A percentile compares a stretch with the other conserved stretches of the same genome.
phyloP scores from a whole-genome alignment of 2,329 filamentous ascomycete species.

The Aspergillus pseudoviridinutans region DNA sequence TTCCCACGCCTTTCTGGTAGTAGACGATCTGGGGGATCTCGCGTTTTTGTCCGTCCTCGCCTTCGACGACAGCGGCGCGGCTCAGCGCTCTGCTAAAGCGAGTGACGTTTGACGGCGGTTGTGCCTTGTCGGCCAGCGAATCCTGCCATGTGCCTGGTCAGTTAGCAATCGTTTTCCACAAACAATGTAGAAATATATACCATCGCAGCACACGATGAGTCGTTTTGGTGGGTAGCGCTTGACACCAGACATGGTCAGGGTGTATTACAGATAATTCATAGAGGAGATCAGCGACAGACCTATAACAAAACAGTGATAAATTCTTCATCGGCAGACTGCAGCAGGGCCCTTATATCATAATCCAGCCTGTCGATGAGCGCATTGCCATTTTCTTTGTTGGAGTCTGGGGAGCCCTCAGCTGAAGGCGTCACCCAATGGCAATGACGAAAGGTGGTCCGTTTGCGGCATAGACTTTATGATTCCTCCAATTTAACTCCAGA shows the following conservation, averaged over 20 bases:
- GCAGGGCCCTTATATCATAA: not conserved
- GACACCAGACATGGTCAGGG: not conserved
- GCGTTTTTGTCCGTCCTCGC: slow-evolving; percentile 16
- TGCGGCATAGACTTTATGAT: not conserved
- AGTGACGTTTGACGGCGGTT: slow-evolving; percentile 38
- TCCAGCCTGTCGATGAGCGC: not conserved
- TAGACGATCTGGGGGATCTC: slow-evolving; percentile 37
- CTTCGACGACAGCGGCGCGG: slow-evolving; percentile 22
- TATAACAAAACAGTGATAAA: not conserved
- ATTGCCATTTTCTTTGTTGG: not conserved
- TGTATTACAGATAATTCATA: not conserved
- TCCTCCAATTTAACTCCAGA: not conserved
- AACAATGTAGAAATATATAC: slow-evolving; percentile 6
- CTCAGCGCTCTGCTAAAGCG: slow-evolving; percentile 34
- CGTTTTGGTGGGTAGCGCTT: slow-evolving; percentile 17
- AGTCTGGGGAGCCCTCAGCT: not conserved
- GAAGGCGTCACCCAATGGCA: not conserved
- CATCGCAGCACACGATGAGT: slow-evolving; percentile 35
- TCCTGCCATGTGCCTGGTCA: slow-evolving; percentile 30
- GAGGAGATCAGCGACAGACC: not conserved
- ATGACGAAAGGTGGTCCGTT: not conserved
- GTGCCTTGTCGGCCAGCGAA: slow-evolving; percentile 21
- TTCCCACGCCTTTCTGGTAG: slow-evolving; percentile 41
- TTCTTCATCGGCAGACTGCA: not conserved
- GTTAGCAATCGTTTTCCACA: not conserved